Evolutionary conservation across 306 rosid genomes (phyloP), one percentile per base, ranked within the genome.

Genomic region (Comarum palustre): DNA sequence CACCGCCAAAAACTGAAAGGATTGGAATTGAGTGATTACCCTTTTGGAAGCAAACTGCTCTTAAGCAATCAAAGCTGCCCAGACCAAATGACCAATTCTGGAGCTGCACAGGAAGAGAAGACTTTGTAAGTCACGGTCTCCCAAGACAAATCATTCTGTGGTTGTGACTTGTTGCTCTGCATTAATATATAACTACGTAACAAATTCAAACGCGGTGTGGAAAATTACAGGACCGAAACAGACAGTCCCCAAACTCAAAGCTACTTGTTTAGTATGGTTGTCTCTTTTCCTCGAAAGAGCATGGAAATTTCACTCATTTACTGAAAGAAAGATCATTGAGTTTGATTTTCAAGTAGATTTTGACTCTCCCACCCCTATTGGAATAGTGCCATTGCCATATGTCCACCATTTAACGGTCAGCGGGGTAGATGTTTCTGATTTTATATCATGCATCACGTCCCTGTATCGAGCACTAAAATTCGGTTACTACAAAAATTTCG

Each of bases 41-140:
- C 46, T 1, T 16, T 10, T 20, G 4, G 46, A 19, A 65, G 62
- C 54, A 58, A 58, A 68, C 48, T 5, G 7, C 4, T 1, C 3
- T 8, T 32, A 29, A 47, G 39, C 25, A 11, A 62, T 46, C 13
- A 71, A 58, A 46, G 32, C 46, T 58, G 68, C 50, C 48, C 11
- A 8, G 64, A 75, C 77, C 68, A 17, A 38, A 55, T 24, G 62
- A 24, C 62, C 41, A 7, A 19, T 27, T 19, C 19, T 24, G 7
- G 3, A 9, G 20, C 8, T 42, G 68, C 17, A 16, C 36, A 46
- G 32, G n/a, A 32, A 36, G 72, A 69, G 78, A 80, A 34, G 83
- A 75, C 84, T 65, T 59, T 29, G 22, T 43, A 71, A 71, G 84
- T 80, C 77, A 78, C 77, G 36, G 73, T 25, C 63, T 72, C 12